Evolutionary conservation across 139 green algal genomes (phyloP), one percentile per base, ranked within the genome.

Genomic region (Zygnema circumcarinatum): DNA sequence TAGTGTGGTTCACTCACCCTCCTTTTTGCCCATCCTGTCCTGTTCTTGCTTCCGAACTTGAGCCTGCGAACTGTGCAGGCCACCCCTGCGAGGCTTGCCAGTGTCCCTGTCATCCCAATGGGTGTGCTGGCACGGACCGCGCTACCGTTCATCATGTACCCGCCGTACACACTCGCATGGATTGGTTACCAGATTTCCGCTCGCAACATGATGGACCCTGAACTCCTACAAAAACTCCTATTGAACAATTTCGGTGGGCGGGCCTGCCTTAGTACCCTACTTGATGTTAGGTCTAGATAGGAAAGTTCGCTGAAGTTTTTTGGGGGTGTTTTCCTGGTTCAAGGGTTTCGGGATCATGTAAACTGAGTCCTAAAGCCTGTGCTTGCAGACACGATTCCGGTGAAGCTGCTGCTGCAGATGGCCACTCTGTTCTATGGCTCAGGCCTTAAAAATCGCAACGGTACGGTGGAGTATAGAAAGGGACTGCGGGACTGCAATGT

Each of bases 161-260:
- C 83, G 83, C 83, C 83, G 35, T 88, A 88, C 41, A 88, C 83
- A 0, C 74, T 88, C 25, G 83, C 75, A 21, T 88, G 74, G 74
- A 29, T 88, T 22, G 75, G 76, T 1, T 72, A 88, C 41, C 74
- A 88, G 31, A 33, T 88, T 39, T 88, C 83, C 20, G 83, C 83
- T 2, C n/a, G 83, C 2, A 52, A 88, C n/a, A 72, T 72, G 38
- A 88, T 88, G 83, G 74, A 88, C 25, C 83, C 83, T n/a, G 2
- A 7, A 38, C 39, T 86, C 22, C 47, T 88, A 2, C 25, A 22
- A 22, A 85, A 88, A 76, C 83, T 88, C 74, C 36, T 87, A 35
- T 31, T 74, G 32, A 7, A 88, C 75, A 87, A 88, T 76, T 88
- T 88, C 41, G 84, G 83, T 88, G 69, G 56, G 83, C 84, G n/a